Conservation (phyloP, 768 basidiomycete species). For the Royoungia palumana region DNA sequence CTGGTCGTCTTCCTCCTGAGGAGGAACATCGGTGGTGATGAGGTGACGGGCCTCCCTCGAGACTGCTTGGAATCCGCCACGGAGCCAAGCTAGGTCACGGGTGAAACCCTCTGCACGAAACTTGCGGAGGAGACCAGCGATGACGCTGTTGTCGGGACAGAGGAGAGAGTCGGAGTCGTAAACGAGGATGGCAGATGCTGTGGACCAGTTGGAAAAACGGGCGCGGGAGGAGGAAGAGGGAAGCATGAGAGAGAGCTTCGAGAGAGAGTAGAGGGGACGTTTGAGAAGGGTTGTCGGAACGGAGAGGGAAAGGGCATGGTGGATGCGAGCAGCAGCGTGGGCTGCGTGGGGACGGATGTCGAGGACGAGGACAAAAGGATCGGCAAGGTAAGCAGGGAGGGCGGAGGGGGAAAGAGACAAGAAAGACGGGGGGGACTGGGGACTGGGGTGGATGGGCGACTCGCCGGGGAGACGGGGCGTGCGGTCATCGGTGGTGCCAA, state of each 20-base stretch:
- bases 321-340: constrained; percentile 62
- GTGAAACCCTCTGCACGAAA: constrained; percentile 58
- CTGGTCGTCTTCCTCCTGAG: constrained; percentile 49
- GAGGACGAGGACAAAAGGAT: constrained; percentile 58
- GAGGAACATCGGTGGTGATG: constrained; percentile 47
- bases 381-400: constrained; percentile 32
- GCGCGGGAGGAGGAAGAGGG: constrained; percentile 53
- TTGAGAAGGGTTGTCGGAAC: constrained; percentile 94
- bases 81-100: constrained; percentile 72
- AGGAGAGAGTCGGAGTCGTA: constrained; percentile 76
- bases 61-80: constrained; percentile 78
- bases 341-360: constrained; percentile 87
- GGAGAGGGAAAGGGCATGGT: constrained; percentile 74
- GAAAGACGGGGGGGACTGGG: constrained; percentile 15
- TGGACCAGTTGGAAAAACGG: constrained; percentile 58
- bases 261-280: constrained; percentile 80
- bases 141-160: constrained; percentile 63
- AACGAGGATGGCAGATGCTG: constrained; percentile 65
- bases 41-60: constrained; percentile 52
- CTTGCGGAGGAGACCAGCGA: constrained; percentile 72
- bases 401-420: constrained; percentile 26
- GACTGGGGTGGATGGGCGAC: constrained; percentile 23
- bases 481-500: constrained; percentile 36
- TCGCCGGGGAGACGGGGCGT: constrained; percentile 35
- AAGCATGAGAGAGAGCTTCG: constrained; percentile 79